A percentile compares a stretch with the other conserved stretches of the same genome.
Evolutionary conservation across 768 basidiomycete genomes (phyloP).

Genomic region (Boletus rubescentipes): DNA sequence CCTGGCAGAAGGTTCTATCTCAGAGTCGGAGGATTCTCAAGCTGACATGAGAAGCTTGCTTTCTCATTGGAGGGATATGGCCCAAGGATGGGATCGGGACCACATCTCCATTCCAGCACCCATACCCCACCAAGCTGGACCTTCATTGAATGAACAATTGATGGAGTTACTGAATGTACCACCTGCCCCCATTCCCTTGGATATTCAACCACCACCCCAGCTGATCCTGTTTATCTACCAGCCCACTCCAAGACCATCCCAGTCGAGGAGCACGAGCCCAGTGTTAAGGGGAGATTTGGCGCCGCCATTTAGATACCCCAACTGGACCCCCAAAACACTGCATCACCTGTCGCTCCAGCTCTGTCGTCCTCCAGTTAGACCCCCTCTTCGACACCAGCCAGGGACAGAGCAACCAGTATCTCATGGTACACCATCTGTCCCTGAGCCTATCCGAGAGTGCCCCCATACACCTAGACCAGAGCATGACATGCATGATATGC

Average conservation of each 20-base stretch:
- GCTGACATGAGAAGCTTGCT: conserved; percentile 26
- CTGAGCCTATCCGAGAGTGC: conserved; percentile 4
- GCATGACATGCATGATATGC: background rate
- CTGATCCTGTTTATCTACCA: conserved; percentile 56
- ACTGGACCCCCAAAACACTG: conserved; percentile 21
- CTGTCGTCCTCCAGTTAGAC: conserved; percentile 3
- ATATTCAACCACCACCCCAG: conserved; percentile 50
- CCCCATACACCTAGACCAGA: conserved; percentile 7
- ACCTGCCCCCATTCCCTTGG: conserved; percentile 44
- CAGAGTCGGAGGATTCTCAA: conserved; percentile 30
- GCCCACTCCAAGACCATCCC: conserved; percentile 39
- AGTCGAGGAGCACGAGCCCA: conserved; percentile 46
- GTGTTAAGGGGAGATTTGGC: conserved; percentile 21
- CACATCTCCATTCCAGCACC: conserved; percentile 44
- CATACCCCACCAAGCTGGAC: conserved; percentile 41
- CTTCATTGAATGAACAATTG: conserved; percentile 57
- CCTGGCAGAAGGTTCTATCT: conserved; percentile 24
- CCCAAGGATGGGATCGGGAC: conserved; percentile 26
- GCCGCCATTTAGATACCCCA: conserved; percentile 28
- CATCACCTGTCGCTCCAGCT: conserved; percentile 12
- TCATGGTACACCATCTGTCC: conserved; percentile 8
- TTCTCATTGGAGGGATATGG: conserved; percentile 27
- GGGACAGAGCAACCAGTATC: background rate
- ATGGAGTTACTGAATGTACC: conserved; percentile 58
- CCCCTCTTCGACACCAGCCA: conserved; percentile 6